phyloP scores from a whole-genome alignment of 768 basidiomycete genomes.

The Strobilomyces dryophilus region DNA sequence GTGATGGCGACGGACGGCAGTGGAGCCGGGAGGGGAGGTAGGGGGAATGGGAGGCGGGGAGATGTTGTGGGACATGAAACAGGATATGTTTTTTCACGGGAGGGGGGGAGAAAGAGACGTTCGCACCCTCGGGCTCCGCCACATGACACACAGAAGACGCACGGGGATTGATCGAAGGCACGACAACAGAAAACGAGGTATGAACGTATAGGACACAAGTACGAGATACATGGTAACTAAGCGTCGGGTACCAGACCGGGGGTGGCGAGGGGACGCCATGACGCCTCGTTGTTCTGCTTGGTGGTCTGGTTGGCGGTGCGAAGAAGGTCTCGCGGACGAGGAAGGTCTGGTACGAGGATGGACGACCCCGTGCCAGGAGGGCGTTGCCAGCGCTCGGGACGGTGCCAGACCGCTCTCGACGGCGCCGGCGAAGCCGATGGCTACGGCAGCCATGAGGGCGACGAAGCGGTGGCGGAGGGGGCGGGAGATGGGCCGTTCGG shows the following conservation, averaged over 20 bases:
- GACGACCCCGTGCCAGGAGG: too few relatives aligned
- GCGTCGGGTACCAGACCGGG: slow-evolving; percentile 31
- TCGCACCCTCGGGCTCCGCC: slow-evolving; percentile 25
- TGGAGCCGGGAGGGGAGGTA: slow-evolving; percentile 28
- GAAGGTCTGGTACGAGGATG: too few relatives aligned
- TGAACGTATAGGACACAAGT: not conserved
- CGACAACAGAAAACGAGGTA: not conserved
- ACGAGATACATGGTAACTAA: slow-evolving; percentile 5
- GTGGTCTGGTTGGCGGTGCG: slow-evolving; percentile 13
- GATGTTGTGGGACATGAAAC: slow-evolving; percentile 38
- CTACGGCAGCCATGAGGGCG: slow-evolving; percentile 22
- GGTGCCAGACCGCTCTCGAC: slow-evolving; percentile 7
- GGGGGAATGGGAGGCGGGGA: slow-evolving; percentile 40
- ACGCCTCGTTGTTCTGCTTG: slow-evolving; percentile 23
- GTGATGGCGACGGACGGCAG: slow-evolving; percentile 73
- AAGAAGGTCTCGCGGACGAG: slow-evolving; percentile 31
- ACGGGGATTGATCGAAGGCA: slow-evolving; percentile 1
- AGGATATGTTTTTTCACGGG: not conserved
- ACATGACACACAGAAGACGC: slow-evolving; percentile 11
- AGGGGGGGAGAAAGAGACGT: not conserved
- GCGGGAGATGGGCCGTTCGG: slow-evolving; percentile 12
- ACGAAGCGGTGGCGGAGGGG: slow-evolving; percentile 16
- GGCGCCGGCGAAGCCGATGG: slow-evolving; percentile 27
- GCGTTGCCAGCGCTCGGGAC: slow-evolving; percentile 13
- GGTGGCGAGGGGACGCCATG: slow-evolving; percentile 31